phyloP scores from a whole-genome alignment of 257 asterid species.

The Mentha longifolia region DNA sequence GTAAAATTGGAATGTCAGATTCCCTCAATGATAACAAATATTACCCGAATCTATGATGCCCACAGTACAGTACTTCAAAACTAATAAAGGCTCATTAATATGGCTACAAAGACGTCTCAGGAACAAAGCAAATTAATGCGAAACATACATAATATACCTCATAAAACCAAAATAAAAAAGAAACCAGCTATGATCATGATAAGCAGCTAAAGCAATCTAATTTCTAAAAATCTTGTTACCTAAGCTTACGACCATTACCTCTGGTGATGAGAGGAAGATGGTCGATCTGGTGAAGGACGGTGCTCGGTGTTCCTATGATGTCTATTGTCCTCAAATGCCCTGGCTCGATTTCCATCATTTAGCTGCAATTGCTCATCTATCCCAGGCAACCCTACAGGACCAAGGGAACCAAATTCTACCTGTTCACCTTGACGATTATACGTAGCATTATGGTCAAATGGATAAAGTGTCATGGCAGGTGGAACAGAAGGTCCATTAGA shows the following conservation, averaged over 20 bases:
- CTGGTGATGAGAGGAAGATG: conserved; percentile 79
- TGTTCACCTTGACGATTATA: conserved; percentile 70
- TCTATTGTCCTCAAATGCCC: conserved; percentile 65
- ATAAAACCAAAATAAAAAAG: not conserved
- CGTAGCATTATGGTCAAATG: conserved; percentile 61
- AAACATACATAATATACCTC: conserved; percentile 5
- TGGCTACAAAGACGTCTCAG: not conserved
- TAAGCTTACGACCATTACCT: conserved; percentile 50
- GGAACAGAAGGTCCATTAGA: conserved; percentile 66
- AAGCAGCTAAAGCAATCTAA: conserved; percentile 20
- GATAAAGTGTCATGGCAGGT: conserved; percentile 78
- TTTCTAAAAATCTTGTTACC: not conserved
- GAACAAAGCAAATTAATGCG: conserved; percentile 7
- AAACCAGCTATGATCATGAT: conserved; percentile 13
- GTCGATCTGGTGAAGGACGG: conserved; percentile 77
- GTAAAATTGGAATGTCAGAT: not conserved
- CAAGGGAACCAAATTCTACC: conserved; percentile 87
- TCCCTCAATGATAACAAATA: not conserved
- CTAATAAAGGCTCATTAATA: not conserved
- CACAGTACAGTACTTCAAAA: not conserved
- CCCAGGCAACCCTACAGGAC: conserved; percentile 68
- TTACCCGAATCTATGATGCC: not conserved
- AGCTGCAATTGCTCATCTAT: conserved; percentile 63
- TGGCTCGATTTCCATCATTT: conserved; percentile 56
- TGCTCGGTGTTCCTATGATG: conserved; percentile 56